phyloP scores from a whole-genome alignment of 2,329 filamentous ascomycete genomes.

The Alternaria gansuensis region DNA sequence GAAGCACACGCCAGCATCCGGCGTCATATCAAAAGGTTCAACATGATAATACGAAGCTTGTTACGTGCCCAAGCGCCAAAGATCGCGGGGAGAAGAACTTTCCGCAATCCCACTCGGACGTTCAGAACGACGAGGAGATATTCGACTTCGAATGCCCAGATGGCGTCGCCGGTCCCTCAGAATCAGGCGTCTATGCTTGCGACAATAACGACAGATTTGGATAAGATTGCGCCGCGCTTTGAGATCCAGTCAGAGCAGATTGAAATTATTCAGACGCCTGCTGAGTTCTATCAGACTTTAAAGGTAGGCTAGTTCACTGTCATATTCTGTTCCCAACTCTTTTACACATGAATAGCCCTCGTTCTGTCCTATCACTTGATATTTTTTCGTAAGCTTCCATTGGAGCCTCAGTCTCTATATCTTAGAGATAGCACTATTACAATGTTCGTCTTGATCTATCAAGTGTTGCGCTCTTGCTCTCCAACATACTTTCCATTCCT shows the following conservation, averaged over 20 bases:
- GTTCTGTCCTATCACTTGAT: not conserved
- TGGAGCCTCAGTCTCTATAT: not conserved
- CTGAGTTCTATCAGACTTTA: slow-evolving; percentile 89
- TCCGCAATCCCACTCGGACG: slow-evolving; percentile 27
- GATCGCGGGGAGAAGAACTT: slow-evolving; percentile 25
- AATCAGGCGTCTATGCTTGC: slow-evolving; percentile 66
- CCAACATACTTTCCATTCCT: too few species aligned
- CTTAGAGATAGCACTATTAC: not conserved
- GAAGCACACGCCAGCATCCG: slow-evolving; percentile 9
- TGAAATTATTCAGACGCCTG: slow-evolving; percentile 77
- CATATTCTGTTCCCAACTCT: not conserved
- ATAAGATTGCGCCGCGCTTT: slow-evolving; percentile 89
- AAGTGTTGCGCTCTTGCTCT: not conserved
- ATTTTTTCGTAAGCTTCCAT: not conserved
- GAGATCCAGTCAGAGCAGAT: slow-evolving; percentile 84
- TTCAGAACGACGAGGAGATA: slow-evolving; percentile 42
- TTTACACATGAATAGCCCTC: not conserved
- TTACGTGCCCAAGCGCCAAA: slow-evolving; percentile 38
- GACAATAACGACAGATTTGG: slow-evolving; percentile 75
- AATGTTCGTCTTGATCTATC: not conserved
- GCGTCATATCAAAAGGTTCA: slow-evolving; percentile 4
- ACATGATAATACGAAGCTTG: slow-evolving; percentile 50
- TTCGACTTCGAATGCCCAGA: slow-evolving; percentile 45
- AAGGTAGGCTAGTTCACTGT: slow-evolving; percentile 67
- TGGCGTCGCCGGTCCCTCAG: slow-evolving; percentile 43